Conservation (phyloP, 1,139 yeast species). For the Kurtzmaniella quercitrusa region DNA sequence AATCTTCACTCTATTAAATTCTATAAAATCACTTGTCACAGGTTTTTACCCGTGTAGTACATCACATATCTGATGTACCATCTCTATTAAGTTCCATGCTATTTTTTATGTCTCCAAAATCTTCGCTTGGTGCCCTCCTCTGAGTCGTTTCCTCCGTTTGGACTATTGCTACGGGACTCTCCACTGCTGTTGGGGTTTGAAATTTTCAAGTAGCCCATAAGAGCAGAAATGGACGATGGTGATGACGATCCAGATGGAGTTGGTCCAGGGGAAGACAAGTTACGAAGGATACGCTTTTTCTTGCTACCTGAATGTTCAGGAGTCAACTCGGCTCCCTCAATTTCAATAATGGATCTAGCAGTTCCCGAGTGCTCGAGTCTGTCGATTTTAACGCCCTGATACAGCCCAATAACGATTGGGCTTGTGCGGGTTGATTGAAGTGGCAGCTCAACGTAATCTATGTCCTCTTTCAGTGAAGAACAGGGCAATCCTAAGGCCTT, state of each 20-base stretch:
- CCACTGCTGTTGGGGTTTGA: not conserved
- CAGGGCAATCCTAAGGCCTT: slow-evolving; percentile 5
- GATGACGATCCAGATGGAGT: slow-evolving; percentile 9
- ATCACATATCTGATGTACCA: not conserved
- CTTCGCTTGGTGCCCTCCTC: slow-evolving; percentile 3
- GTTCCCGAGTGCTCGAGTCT: not conserved
- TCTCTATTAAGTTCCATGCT: not conserved
- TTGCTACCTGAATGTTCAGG: slow-evolving; percentile 8
- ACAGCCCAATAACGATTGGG: not conserved
- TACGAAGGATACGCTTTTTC: slow-evolving; percentile 4
- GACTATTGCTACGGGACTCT: slow-evolving; percentile 8
- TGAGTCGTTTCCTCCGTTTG: slow-evolving; percentile 2
- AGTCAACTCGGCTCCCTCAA: not conserved
- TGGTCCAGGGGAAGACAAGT: slow-evolving; percentile 7
- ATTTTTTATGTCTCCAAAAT: slow-evolving; percentile 6
- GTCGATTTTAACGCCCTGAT: not conserved
- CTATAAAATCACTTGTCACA: not conserved
- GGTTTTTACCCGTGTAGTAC: slow-evolving; percentile 4
- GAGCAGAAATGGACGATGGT: slow-evolving; percentile 19
- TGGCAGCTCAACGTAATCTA: slow-evolving; percentile 2
- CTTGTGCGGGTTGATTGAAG: not conserved
- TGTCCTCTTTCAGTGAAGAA: not conserved
- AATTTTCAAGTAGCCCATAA: slow-evolving; percentile 26
- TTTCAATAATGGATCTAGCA: not conserved
- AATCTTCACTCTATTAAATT: not conserved